Percentiles rank a stretch among this genome's conserved stretches.
Evolutionary conservation across 2,329 filamentous ascomycete species (phyloP).

Genomic region (Ophiostoma triangulosporum): DNA sequence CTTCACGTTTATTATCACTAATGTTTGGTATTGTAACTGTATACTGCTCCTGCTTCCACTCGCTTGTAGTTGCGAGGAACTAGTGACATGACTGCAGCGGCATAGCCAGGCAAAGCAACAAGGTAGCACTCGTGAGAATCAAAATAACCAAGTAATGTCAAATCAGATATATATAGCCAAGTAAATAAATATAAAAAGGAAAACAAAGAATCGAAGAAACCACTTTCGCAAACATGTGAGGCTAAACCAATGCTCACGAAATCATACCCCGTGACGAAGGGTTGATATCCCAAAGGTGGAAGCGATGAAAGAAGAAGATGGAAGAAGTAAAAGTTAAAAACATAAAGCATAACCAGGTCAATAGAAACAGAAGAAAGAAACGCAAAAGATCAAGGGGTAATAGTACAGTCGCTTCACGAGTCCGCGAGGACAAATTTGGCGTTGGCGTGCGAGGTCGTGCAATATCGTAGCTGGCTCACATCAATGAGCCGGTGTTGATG

Average conservation of each 20-base stretch:
- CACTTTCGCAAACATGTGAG: constrained; percentile 4
- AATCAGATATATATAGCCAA: constrained; percentile 4
- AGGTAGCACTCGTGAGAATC: background rate
- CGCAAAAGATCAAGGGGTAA: background rate
- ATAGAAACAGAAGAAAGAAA: constrained; percentile 11
- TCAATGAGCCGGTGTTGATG: constrained; percentile 29
- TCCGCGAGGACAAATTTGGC: background rate
- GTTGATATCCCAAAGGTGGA: constrained; percentile 3
- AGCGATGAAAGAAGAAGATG: constrained; percentile 7
- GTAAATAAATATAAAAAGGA: background rate
- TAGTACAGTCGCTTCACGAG: constrained; percentile 6
- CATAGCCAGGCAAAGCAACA: background rate
- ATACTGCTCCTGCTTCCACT: too few species aligned
- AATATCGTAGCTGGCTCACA: constrained; percentile 16
- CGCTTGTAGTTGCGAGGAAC: too few species aligned
- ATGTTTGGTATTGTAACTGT: too few species aligned
- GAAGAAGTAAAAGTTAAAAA: constrained; percentile 12
- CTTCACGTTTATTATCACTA: too few species aligned
- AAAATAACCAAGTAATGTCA: background rate
- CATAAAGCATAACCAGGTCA: constrained; percentile 3
- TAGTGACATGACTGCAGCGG: too few species aligned
- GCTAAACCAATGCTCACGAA: constrained; percentile 10
- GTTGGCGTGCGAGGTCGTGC: background rate
- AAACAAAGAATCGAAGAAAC: background rate
- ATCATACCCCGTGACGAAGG: constrained; percentile 12